These are phyloP conservation scores for Geotrichum ghanense DNA, from an alignment of 805 yeast species.

Conservation along the genomic window DNA sequence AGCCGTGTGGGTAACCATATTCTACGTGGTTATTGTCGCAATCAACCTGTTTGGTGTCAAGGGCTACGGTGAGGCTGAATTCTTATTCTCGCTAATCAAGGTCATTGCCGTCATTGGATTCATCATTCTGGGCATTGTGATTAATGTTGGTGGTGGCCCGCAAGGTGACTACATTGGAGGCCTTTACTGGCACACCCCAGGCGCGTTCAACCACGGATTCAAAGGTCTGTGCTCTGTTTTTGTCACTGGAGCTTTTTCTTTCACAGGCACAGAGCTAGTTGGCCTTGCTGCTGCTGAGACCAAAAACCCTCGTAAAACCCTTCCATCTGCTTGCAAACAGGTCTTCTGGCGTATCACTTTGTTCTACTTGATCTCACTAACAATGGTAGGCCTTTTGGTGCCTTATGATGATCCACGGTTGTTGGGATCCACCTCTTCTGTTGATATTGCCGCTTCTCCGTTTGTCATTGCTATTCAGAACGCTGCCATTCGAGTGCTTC, in stretches of 20 bases:
- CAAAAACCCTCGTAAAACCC: constrained; percentile 48
- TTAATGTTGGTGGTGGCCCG: constrained; percentile 45
- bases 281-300: constrained; percentile 67
- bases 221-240: constrained; percentile 58
- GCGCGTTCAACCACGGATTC: constrained; percentile 60
- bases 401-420: constrained; percentile 44
- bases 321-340: constrained; percentile 64
- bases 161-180: constrained; percentile 42
- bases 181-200: constrained; percentile 50
- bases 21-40: constrained; percentile 37
- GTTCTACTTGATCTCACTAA: constrained; percentile 49
- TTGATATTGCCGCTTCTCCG: constrained; percentile 55
- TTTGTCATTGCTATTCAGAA: constrained; percentile 56
- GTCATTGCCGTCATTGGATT: constrained; percentile 52
- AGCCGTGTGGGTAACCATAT: constrained; percentile 47
- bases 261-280: constrained; percentile 59
- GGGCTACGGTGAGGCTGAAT: constrained; percentile 65
- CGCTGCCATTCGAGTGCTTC: constrained; percentile 52
- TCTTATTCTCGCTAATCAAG: constrained; percentile 45
- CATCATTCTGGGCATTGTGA: constrained; percentile 45
- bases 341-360: constrained; percentile 66
- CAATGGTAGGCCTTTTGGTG: constrained; percentile 50
- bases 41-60: constrained; percentile 48
- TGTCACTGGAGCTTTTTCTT: constrained; percentile 62
- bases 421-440: constrained; percentile 35